Base-by-base conservation (phyloP, 768 basidiomycete species). In the Panaeolus cyanescens region DNA sequence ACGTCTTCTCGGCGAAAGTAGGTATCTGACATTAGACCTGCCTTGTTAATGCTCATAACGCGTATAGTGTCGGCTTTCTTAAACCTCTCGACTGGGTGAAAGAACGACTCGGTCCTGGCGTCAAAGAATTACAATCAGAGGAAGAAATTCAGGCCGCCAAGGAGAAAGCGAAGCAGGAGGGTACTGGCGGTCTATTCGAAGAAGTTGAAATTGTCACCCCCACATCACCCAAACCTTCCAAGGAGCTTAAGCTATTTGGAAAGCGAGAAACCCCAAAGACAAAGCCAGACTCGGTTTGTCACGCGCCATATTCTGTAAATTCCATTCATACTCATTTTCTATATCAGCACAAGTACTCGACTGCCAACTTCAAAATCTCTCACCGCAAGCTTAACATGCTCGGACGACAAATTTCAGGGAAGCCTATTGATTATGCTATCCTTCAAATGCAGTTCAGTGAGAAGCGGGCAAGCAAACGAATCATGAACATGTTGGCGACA, bases 401-500 rank as follows among this genome's bases (percentile, higher is more conserved):
- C 39, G 90, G 88, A 8, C 83, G 86, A 31, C 93, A 97, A 73
- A 91, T 99, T 64, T 83, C 92, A 2, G 91, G 93, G 19, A 90
- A 94, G 67, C 95, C 96, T 17, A 90, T 98, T 62, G 96, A 98
- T 77, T 87, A 90, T 66, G 96, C 96, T 33, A 96, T 99, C 71
- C 79, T 98, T 60, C 96, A 99, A 69, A 96, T 99, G 93, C 85
- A 91, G 72, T 98, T 97, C 74, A 93, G 91, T 64, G 91, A 96
- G 74, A 99, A 99, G 77, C 85, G 93, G 22, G 93, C 91, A 13
- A 89, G 93, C 64, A 83, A 80, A 53, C 88, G 93, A 62, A 86
- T 99, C 61, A 89, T 93, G 83, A 92, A 89, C 66, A 94, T 94
- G 85, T 83, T 99, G 45, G 87, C 86, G 12, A 85, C 91, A 1